These are phyloP conservation scores for Scalesia atractyloides DNA, from an alignment of 129 eudicot species.

Conservation along the genomic window DNA sequence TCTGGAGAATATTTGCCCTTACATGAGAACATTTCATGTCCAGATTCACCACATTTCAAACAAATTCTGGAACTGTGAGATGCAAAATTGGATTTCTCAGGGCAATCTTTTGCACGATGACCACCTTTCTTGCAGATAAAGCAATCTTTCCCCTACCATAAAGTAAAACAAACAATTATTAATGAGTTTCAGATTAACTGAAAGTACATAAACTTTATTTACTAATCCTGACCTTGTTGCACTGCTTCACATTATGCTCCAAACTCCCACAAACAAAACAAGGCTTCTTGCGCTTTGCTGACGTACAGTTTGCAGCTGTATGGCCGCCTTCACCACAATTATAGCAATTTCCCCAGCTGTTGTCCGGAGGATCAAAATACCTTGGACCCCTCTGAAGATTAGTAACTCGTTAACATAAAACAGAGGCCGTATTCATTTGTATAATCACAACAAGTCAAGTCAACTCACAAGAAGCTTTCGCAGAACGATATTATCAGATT, in stretches of 20 bases:
- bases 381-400: slow-evolving; percentile 91
- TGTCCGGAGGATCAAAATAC: slow-evolving; percentile 97
- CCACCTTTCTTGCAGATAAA: slow-evolving; percentile 86
- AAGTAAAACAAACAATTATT: not conserved
- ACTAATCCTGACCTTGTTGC: slow-evolving; percentile 64
- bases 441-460: slow-evolving; percentile 28
- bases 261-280: slow-evolving; percentile 97
- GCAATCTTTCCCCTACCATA: slow-evolving; percentile 70
- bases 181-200: not conserved
- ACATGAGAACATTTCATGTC: slow-evolving; percentile 86
- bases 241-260: slow-evolving; percentile 80
- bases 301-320: slow-evolving; percentile 63
- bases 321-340: slow-evolving; percentile 99
- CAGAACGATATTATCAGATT: slow-evolving; percentile 64
- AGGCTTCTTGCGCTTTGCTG: slow-evolving; percentile 77
- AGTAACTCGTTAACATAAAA: slow-evolving; percentile 34
- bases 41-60: slow-evolving; percentile 86
- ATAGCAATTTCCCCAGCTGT: slow-evolving; percentile 92
- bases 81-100: slow-evolving; percentile 49
- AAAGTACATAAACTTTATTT: not conserved
- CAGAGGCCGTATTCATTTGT: slow-evolving; percentile 29
- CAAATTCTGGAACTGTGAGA: slow-evolving; percentile 51
- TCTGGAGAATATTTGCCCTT: slow-evolving; percentile 57
- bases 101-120: slow-evolving; percentile 96
- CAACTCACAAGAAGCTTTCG: slow-evolving; percentile 97